phyloP scores from a whole-genome alignment of 23 red algal species.

The Gracilaria gracilis region DNA sequence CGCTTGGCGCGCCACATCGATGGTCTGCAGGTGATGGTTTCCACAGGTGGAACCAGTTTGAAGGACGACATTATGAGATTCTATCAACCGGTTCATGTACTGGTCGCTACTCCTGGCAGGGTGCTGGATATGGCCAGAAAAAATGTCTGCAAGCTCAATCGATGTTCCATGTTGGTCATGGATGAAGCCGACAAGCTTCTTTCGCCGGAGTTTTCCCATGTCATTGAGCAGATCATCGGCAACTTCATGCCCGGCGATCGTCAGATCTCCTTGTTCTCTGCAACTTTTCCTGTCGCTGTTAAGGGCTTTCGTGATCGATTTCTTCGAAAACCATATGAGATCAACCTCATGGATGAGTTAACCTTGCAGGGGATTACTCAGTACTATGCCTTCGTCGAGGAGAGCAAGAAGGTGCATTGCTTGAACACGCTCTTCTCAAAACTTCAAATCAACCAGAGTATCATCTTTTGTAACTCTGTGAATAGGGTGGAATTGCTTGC shows the following conservation, averaged over 20 bases:
- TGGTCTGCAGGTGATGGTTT: conserved; percentile 90
- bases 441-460: conserved; percentile 96
- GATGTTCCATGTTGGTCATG: conserved; percentile 86
- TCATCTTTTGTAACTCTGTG: conserved; percentile 99
- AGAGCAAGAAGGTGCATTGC: conserved; percentile 94
- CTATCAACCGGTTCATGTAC: conserved; percentile 94
- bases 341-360: conserved; percentile 99
- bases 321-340: conserved; percentile 89
- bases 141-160: conserved; percentile 82
- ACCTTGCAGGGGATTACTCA: conserved; percentile 95
- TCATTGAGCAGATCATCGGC: conserved; percentile 87
- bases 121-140: conserved; percentile 95
- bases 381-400: conserved; percentile 98
- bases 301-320: conserved; percentile 92
- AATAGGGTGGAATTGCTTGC: conserved; percentile 94
- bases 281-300: conserved; percentile 96
- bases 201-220: conserved; percentile 85
- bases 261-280: conserved; percentile 96
- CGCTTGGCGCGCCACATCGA: conserved; percentile 88
- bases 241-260: conserved; percentile 82
- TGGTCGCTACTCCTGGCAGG: conserved; percentile 92
- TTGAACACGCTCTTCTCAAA: conserved; percentile 96
- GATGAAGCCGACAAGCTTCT: conserved; percentile 99
- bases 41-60: conserved; percentile 92
- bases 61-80: conserved; percentile 98